These are phyloP conservation scores for Fusarium chaquense DNA, from an alignment of 2,329 filamentous ascomycete genomes.

Conservation along the genomic window DNA sequence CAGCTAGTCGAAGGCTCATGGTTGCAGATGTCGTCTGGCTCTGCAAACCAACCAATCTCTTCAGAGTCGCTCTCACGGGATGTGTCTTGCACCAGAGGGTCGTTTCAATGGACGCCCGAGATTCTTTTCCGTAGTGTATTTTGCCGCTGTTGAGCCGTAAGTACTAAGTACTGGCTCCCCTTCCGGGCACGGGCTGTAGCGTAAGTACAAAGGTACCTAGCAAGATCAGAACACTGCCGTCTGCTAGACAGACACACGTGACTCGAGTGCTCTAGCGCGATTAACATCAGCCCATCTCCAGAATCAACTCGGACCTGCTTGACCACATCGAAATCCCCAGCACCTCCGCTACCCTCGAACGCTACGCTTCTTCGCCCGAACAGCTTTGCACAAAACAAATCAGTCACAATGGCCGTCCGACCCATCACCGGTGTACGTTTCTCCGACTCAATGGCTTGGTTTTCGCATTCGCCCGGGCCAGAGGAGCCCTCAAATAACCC, in stretches of 20 bases:
- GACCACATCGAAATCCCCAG: slow-evolving; percentile 44
- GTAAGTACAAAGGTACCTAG: not conserved
- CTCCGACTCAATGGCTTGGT: slow-evolving; percentile 50
- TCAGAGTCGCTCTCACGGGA: slow-evolving; percentile 29
- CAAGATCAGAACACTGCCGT: slow-evolving; percentile 1
- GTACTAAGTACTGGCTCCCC: not conserved
- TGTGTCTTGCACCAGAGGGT: slow-evolving; percentile 29
- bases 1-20: slow-evolving; percentile 76
- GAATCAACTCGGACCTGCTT: slow-evolving; percentile 45
- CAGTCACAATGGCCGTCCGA: slow-evolving; percentile 64
- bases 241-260: slow-evolving; percentile 35
- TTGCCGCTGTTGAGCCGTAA: slow-evolving; percentile 46
- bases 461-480: slow-evolving; percentile 25
- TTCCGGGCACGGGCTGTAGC: not conserved
- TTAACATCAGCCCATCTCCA: slow-evolving; percentile 53
- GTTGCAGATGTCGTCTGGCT: slow-evolving; percentile 39
- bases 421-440: slow-evolving; percentile 71
- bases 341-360: slow-evolving; percentile 33
- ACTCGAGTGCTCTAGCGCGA: slow-evolving; percentile 48
- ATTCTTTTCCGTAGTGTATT: slow-evolving; percentile 45
- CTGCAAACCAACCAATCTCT: slow-evolving; percentile 42
- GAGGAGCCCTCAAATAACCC: slow-evolving; percentile 29
- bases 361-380: slow-evolving; percentile 40
- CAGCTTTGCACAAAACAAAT: slow-evolving; percentile 43
- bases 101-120: slow-evolving; percentile 28